These are phyloP conservation scores for Teratosphaeria zuluensis DNA, from an alignment of 2,329 filamentous ascomycete species.

Conservation along the genomic window DNA sequence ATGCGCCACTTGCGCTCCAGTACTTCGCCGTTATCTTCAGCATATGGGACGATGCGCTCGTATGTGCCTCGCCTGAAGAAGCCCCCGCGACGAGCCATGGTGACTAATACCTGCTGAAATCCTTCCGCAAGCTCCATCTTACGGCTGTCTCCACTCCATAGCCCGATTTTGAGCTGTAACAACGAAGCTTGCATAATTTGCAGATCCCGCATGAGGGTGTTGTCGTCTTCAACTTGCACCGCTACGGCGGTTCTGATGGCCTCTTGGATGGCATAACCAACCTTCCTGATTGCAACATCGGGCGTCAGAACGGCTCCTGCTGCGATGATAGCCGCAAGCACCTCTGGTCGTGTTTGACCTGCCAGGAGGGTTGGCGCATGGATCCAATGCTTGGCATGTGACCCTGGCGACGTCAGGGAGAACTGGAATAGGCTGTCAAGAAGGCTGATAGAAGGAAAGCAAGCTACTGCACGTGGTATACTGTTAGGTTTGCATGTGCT, in stretches of 20 bases:
- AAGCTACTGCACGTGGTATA: conserved; percentile 44
- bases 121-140: conserved; percentile 53
- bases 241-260: conserved; percentile 32
- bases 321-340: conserved; percentile 50
- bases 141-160: conserved; percentile 51
- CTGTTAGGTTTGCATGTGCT: conserved; percentile 45
- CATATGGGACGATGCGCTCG: conserved; percentile 37
- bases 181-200: conserved; percentile 43
- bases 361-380: conserved; percentile 52
- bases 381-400: conserved; percentile 51
- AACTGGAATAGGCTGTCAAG: conserved; percentile 54
- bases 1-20: conserved; percentile 56
- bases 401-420: conserved; percentile 48
- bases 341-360: conserved; percentile 47
- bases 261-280: conserved; percentile 47
- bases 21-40: conserved; percentile 45
- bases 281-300: conserved; percentile 48
- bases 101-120: conserved; percentile 45
- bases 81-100: conserved; percentile 46
- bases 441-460: conserved; percentile 52
- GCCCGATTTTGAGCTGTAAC: conserved; percentile 42
- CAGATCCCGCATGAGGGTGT: conserved; percentile 42
- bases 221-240: conserved; percentile 40
- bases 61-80: conserved; percentile 44
- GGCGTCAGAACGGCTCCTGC: conserved; percentile 52